Percentiles rank a stretch among this genome's conserved stretches.
Evolutionary conservation across 2,329 filamentous ascomycete species (phyloP).

Genomic region (Ceratocystis papillata): DNA sequence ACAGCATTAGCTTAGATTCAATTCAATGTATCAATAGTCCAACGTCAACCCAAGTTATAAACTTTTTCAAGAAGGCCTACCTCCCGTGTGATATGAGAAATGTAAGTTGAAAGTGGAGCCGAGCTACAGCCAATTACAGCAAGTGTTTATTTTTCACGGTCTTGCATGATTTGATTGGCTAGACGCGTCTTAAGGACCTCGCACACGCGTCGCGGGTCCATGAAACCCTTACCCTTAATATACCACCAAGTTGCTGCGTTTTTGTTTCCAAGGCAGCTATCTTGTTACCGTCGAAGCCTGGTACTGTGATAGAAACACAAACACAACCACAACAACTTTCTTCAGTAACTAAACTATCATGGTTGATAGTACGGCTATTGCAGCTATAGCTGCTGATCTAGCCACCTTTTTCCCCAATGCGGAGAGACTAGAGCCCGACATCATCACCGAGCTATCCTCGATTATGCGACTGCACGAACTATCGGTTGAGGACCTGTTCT

Average conservation of each 20-base stretch:
- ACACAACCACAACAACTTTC: neutral
- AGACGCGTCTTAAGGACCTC: slow-evolving; percentile 16
- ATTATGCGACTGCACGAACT: slow-evolving; percentile 78
- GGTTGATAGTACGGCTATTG: slow-evolving; percentile 15
- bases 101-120: slow-evolving; percentile 11
- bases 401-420: slow-evolving; percentile 45
- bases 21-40: neutral
- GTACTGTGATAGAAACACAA: neutral
- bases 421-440: slow-evolving; percentile 59
- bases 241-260: too few species aligned
- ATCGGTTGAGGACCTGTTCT: slow-evolving; percentile 76
- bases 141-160: neutral
- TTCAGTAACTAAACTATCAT: slow-evolving; percentile 10
- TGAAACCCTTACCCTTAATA: neutral
- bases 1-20: slow-evolving; percentile 5
- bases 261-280: too few species aligned
- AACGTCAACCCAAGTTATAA: neutral
- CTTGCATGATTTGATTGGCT: slow-evolving; percentile 15
- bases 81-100: neutral
- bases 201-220: slow-evolving; percentile 20
- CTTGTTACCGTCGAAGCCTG: too few species aligned
- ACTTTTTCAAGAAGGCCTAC: neutral
- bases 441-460: slow-evolving; percentile 70
- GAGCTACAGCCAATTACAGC: slow-evolving; percentile 11
- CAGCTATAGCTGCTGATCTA: slow-evolving; percentile 30